Percentiles rank a stretch among this genome's conserved stretches.
phyloP scores from a whole-genome alignment of 1,284 basidiomycete species.

The Apiotrichum brassicae region DNA sequence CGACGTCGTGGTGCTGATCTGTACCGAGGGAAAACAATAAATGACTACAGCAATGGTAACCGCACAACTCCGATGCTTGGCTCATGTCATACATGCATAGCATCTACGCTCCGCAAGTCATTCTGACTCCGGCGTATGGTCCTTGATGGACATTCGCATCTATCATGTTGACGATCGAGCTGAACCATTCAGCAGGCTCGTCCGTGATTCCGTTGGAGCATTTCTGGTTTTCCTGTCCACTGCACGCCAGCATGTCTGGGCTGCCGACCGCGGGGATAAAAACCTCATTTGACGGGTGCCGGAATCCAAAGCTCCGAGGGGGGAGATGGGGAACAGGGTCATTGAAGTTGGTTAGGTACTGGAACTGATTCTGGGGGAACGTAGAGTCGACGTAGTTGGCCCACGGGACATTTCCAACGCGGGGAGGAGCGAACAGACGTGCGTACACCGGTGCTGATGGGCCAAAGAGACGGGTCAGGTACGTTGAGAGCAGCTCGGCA shows the following conservation, averaged over 20 bases:
- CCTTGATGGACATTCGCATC: too few species aligned
- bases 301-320: slow-evolving; percentile 18
- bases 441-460: slow-evolving; percentile 2
- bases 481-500: slow-evolving; percentile 9
- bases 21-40: slow-evolving; percentile 14
- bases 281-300: slow-evolving; percentile 20
- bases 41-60: background rate
- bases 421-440: slow-evolving; percentile 19
- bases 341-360: slow-evolving; percentile 24
- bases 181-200: too few species aligned
- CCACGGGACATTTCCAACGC: slow-evolving; percentile 24
- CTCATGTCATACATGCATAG: too few species aligned
- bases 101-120: too few species aligned
- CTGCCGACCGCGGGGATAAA: slow-evolving; percentile 11
- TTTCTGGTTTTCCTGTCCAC: slow-evolving; percentile 20
- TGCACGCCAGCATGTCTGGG: slow-evolving; percentile 9
- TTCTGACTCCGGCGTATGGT: too few species aligned
- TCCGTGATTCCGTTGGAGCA: too few species aligned
- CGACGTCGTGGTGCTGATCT: slow-evolving; percentile 17
- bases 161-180: too few species aligned
- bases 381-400: slow-evolving; percentile 21
- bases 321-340: slow-evolving; percentile 26
- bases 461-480: too few species aligned
- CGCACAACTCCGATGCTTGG: too few species aligned
- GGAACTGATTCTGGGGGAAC: slow-evolving; percentile 6